Conservation (phyloP, 2,329 filamentous ascomycete species). For the Cryphonectria nitschkei region DNA sequence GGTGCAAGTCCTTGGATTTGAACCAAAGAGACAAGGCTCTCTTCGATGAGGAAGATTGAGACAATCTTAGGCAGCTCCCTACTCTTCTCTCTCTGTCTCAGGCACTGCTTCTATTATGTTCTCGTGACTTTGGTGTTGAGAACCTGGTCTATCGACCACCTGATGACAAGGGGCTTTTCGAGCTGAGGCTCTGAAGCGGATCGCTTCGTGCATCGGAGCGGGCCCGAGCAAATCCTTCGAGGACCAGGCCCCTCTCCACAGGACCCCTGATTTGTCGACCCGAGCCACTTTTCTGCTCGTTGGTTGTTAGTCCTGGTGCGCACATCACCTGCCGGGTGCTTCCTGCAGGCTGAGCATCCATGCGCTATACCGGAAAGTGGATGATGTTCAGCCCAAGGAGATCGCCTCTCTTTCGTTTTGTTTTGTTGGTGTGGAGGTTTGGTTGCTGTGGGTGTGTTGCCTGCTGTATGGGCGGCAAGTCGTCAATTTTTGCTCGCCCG, state of each 20-base stretch:
- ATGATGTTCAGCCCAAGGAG: not conserved
- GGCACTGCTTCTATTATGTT: not conserved
- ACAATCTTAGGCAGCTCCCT: not conserved
- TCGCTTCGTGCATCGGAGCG: not conserved
- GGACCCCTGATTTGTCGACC: not conserved
- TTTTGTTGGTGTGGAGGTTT: not conserved
- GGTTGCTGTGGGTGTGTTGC: not conserved
- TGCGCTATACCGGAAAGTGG: not conserved
- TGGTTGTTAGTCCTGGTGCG: not conserved
- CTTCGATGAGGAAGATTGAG: not conserved
- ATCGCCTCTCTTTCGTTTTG: not conserved
- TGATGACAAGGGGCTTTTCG: not conserved
- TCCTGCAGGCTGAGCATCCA: conserved; percentile 1
- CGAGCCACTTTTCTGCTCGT: not conserved
- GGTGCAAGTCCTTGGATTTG: not conserved
- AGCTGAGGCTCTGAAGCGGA: conserved; percentile 14
- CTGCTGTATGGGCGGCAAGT: not conserved
- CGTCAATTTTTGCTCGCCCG: not conserved
- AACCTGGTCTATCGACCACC: not conserved
- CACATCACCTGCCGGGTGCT: not conserved
- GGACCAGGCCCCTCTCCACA: not conserved
- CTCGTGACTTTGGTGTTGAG: not conserved
- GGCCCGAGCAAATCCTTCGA: not conserved
- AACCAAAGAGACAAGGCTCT: not conserved
- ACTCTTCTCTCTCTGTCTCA: not conserved